phyloP scores from a whole-genome alignment of 1,139 yeast species.

The Nakaseomyces nivariensis region DNA sequence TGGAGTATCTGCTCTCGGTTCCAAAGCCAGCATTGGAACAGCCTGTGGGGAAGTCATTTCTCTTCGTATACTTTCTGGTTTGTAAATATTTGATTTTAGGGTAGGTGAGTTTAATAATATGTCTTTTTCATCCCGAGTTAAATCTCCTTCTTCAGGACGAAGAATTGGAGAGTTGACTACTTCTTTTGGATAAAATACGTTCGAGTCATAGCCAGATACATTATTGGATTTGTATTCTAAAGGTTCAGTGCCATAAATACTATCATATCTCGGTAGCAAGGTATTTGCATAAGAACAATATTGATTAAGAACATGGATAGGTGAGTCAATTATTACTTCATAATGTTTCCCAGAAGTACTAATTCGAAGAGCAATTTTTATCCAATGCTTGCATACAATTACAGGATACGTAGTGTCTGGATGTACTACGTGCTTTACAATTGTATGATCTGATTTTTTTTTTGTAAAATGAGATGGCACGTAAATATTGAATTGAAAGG shows the following conservation, averaged over 20 bases:
- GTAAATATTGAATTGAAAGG: slow-evolving; percentile 71
- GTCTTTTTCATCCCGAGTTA: background rate
- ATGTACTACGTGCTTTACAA: slow-evolving; percentile 25
- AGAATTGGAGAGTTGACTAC: slow-evolving; percentile 33
- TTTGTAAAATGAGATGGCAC: slow-evolving; percentile 53
- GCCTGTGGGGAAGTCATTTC: slow-evolving; percentile 52
- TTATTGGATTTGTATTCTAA: background rate
- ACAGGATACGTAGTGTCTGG: slow-evolving; percentile 55
- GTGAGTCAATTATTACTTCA: slow-evolving; percentile 86
- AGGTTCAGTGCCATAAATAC: slow-evolving; percentile 7
- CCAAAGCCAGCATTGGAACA: slow-evolving; percentile 38
- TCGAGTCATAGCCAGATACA: slow-evolving; percentile 24
- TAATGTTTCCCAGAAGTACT: slow-evolving; percentile 66
- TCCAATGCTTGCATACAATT: slow-evolving; percentile 88
- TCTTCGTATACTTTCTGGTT: slow-evolving; percentile 38
- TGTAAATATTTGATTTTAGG: slow-evolving; percentile 43
- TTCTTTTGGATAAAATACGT: slow-evolving; percentile 32
- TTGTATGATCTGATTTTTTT: slow-evolving; percentile 59
- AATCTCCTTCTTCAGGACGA: slow-evolving; percentile 43
- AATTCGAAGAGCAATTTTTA: slow-evolving; percentile 71
- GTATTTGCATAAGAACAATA: slow-evolving; percentile 68
- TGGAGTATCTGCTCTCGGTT: slow-evolving; percentile 7
- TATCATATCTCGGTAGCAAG: slow-evolving; percentile 33
- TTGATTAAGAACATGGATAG: slow-evolving; percentile 57
- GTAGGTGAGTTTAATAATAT: slow-evolving; percentile 16